These are phyloP conservation scores for Beta lomatogona DNA, from an alignment of 179 eudicot species.

Conservation along the genomic window DNA sequence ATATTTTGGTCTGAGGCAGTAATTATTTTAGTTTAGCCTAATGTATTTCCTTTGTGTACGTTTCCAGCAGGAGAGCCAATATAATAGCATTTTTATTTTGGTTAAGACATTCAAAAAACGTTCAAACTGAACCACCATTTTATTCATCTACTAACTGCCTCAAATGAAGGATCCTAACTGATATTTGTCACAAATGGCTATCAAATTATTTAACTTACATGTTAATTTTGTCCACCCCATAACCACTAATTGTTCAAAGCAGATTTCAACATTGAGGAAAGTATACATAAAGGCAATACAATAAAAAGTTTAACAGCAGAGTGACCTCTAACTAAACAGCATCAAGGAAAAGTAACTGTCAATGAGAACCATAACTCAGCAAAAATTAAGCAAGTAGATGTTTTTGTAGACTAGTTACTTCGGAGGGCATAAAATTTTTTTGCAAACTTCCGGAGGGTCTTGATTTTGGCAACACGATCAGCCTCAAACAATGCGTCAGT, in stretches of 20 bases:
- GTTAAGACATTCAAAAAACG: neutral
- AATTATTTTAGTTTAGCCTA: neutral
- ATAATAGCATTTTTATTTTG: neutral
- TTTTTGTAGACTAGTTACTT: constrained; percentile 42
- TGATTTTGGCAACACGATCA: constrained; percentile 54
- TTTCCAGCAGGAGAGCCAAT: neutral
- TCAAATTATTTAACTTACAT: neutral
- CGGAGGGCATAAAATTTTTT: constrained; percentile 59
- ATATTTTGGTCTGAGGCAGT: neutral
- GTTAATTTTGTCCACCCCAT: neutral
- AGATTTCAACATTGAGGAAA: neutral
- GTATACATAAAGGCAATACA: neutral
- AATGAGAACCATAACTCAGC: constrained; percentile 3
- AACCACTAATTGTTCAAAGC: neutral
- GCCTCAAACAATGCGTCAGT: constrained; percentile 31
- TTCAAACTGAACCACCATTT: neutral
- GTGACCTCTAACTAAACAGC: neutral
- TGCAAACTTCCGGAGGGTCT: constrained; percentile 64
- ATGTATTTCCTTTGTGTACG: neutral
- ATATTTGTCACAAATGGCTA: neutral
- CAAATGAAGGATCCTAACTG: neutral
- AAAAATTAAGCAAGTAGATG: constrained; percentile 6
- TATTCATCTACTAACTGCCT: neutral
- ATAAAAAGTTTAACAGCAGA: neutral
- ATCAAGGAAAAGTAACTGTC: neutral